These are phyloP conservation scores for Syzygium grande DNA, from an alignment of 345 rosid species.

Conservation along the genomic window DNA sequence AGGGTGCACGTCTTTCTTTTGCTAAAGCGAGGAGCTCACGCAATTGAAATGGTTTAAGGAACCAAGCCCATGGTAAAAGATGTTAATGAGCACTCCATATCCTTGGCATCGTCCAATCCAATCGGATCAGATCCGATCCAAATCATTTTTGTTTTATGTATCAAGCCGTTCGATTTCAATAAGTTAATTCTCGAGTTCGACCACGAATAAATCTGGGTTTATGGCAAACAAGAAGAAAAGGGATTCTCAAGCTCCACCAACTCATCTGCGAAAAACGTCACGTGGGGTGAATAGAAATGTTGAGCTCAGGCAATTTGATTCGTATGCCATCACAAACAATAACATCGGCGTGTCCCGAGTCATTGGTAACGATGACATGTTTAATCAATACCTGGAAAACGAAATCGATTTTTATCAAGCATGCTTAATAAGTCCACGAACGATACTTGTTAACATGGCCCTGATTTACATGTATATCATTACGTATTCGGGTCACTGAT, in stretches of 20 bases:
- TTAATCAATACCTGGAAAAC: background rate
- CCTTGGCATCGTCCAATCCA: rapidly evolving
- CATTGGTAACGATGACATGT: too few species aligned
- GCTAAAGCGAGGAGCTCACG: background rate
- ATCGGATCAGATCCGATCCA: background rate
- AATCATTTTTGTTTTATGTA: rapidly evolving
- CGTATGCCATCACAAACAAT: rapidly evolving
- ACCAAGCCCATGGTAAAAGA: background rate
- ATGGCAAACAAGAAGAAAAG: background rate
- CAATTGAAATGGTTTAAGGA: background rate
- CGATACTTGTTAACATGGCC: background rate
- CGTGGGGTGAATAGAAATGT: background rate
- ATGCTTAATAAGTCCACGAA: background rate
- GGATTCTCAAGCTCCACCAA: background rate
- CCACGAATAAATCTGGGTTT: background rate
- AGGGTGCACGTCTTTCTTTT: background rate
- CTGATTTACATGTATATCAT: rapidly evolving
- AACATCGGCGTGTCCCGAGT: too few species aligned
- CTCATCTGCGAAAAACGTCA: background rate
- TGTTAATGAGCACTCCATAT: background rate
- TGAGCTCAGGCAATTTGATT: background rate
- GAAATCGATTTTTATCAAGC: background rate
- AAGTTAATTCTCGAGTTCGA: background rate
- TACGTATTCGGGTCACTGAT: background rate
- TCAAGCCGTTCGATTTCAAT: background rate